A percentile compares a stretch with the other conserved stretches of the same genome.
phyloP scores from a whole-genome alignment of 1,139 yeast species.

The Taphrina deformans region DNA sequence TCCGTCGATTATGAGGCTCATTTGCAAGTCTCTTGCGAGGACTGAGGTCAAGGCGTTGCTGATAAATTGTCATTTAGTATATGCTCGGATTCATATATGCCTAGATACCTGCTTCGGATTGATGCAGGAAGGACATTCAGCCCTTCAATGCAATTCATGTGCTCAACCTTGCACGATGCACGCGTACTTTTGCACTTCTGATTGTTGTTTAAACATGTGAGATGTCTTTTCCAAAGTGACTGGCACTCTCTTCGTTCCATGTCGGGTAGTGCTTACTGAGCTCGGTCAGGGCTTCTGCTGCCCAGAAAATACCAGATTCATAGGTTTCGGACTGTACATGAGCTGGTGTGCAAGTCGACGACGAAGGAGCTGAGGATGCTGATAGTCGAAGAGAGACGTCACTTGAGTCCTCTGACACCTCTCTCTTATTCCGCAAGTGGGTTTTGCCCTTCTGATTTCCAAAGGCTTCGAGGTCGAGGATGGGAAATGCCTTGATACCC shows the following conservation, averaged over 20 bases:
- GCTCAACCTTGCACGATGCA: too few species aligned
- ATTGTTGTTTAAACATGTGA: too few species aligned
- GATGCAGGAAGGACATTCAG: too few species aligned
- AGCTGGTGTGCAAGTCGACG: background rate
- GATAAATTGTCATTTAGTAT: background rate
- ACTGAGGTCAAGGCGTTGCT: background rate
- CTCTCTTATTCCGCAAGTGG: background rate
- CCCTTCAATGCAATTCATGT: background rate
- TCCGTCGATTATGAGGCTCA: too few species aligned
- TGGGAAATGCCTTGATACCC: constrained; percentile 23
- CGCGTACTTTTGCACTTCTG: too few species aligned
- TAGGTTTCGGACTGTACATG: background rate
- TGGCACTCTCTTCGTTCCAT: too few species aligned
- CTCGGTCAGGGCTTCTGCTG: background rate
- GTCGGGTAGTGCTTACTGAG: background rate
- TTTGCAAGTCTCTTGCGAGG: too few species aligned
- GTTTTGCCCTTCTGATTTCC: constrained; percentile 10
- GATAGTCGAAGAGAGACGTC: background rate
- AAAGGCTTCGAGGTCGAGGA: background rate
- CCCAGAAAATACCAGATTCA: background rate
- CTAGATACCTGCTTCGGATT: too few species aligned
- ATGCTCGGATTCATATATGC: too few species aligned
- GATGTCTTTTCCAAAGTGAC: too few species aligned
- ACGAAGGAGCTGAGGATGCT: background rate
- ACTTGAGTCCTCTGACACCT: background rate